Evolutionary conservation across 2,329 filamentous ascomycete species (phyloP), one percentile per base, ranked within the genome.

Genomic region (Cytospora piceae): DNA sequence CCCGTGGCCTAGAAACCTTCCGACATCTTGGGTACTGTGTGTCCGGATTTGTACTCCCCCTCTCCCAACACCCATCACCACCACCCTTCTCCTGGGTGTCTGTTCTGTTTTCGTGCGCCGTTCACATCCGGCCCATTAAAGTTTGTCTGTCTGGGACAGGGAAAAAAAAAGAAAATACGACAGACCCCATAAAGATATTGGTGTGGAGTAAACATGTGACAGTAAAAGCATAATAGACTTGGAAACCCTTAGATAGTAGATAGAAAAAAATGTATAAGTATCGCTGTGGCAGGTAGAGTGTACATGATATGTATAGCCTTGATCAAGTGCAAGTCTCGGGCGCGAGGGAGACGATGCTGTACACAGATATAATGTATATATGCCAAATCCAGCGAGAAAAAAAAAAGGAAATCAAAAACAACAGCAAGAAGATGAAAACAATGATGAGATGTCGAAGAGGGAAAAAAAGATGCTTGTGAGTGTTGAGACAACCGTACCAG

Each of bases 141-240:
- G 31, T 12, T 11, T 34, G 31, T 15, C 34, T 39, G 20, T 11
- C 29, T 9, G 39, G 20, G 20, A 15, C n/a, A 9, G 20, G 27
- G 12, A 34, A 9, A 14, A 9, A 39, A 37, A 22, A 57, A 22
- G 39, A n/a, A 29, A 58, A 15, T 9, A 34, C 32, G 8, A 14
- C 27, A 46, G 20, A 11, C 7, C 20, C 20, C 20, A 22, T 46
- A 5, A 9, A 22, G 20, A 46, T n/a, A 3, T 11, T 11, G 9
- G 42, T 22, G n/a, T 46, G 42, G 42, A 17, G 20, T 6, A 46
- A 22, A 22, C 37, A 39, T 17, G 42, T 46, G 42, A 46, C 20
- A 22, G 42, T 22, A 46, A 63, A 37, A 15, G 42, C 61, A 24
- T 63, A 31, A 63, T 53, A 63, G 53, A 58, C 61, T 14, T 63